Conservation (phyloP, 2,329 filamentous ascomycete species). For the Hortaea sp. region DNA sequence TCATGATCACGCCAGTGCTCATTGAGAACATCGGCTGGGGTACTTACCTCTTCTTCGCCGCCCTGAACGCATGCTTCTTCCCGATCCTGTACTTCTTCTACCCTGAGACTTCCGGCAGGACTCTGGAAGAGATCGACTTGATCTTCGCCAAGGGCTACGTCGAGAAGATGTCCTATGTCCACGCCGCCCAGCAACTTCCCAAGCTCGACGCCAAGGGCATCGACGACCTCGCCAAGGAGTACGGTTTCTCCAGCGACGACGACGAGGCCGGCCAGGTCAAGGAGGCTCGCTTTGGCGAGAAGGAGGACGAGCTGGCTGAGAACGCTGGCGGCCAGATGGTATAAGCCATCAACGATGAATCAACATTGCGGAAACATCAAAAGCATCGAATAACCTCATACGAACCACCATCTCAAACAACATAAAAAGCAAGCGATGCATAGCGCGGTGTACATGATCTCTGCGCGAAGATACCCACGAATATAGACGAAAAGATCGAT, state of each 20-base stretch:
- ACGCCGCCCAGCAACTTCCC: slow-evolving; percentile 1
- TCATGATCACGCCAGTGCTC: neutral
- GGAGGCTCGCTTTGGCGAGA: too few relatives aligned
- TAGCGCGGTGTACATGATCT: too few relatives aligned
- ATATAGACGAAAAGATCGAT: too few relatives aligned
- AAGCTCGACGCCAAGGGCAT: slow-evolving; percentile 1
- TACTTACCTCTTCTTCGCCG: slow-evolving; percentile 36
- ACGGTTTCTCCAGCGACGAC: neutral
- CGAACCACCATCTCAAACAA: too few relatives aligned
- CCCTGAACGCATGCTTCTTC: slow-evolving; percentile 33
- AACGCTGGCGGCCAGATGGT: slow-evolving; percentile 7
- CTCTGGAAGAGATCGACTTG: slow-evolving; percentile 58
- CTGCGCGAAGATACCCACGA: too few relatives aligned
- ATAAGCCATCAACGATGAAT: slow-evolving; percentile 1
- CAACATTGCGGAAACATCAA: too few relatives aligned
- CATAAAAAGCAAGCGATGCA: too few relatives aligned
- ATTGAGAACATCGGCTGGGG: slow-evolving; percentile 17
- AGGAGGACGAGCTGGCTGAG: neutral
- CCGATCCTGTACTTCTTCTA: slow-evolving; percentile 48
- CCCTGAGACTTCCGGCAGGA: slow-evolving; percentile 45
- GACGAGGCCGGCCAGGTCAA: neutral
- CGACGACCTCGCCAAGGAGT: neutral
- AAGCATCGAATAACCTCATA: too few relatives aligned
- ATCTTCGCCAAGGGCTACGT: slow-evolving; percentile 38
- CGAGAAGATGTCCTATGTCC: slow-evolving; percentile 1